A percentile compares a stretch with the other conserved stretches of the same genome.
Conservation (phyloP, 1,284 basidiomycete genomes). For the Ceratobasidium sp. region DNA sequence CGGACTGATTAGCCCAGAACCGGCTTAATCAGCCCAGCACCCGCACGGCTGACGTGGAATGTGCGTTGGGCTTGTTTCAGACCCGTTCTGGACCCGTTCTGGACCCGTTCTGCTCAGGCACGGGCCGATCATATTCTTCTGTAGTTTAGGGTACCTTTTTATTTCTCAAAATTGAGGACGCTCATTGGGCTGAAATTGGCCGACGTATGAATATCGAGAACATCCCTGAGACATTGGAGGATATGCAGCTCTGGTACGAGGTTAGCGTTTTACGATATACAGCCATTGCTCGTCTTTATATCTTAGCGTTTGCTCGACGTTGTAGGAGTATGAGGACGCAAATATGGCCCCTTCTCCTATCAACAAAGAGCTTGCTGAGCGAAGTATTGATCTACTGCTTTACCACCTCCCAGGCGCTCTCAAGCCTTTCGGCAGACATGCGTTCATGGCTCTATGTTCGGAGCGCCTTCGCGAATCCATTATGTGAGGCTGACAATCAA, state of each 20-base stretch:
- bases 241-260: slow-evolving; percentile 26
- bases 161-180: too few species aligned
- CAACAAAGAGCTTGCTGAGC: slow-evolving; percentile 13
- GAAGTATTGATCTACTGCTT: slow-evolving; percentile 5
- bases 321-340: slow-evolving; percentile 34
- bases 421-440: slow-evolving; percentile 21
- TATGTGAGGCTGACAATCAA: slow-evolving; percentile 1
- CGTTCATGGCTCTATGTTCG: slow-evolving; percentile 27
- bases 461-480: slow-evolving; percentile 10
- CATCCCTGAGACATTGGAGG: slow-evolving; percentile 31
- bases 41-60: too few species aligned
- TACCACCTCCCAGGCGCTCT: slow-evolving; percentile 27
- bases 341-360: slow-evolving; percentile 30
- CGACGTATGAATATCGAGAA: slow-evolving; percentile 35
- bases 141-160: too few species aligned
- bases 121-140: too few species aligned
- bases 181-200: slow-evolving; percentile 37
- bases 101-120: too few species aligned
- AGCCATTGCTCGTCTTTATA: neutral
- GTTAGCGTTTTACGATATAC: neutral
- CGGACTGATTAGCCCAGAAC: too few species aligned
- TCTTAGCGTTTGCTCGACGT: neutral
- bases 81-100: too few species aligned
- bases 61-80: too few species aligned
- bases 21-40: too few species aligned